Percentiles rank a stretch among this genome's conserved stretches.
These are phyloP conservation scores for Colletotrichum spinosum DNA, from an alignment of 2,329 filamentous ascomycete genomes.

Conservation along the genomic window DNA sequence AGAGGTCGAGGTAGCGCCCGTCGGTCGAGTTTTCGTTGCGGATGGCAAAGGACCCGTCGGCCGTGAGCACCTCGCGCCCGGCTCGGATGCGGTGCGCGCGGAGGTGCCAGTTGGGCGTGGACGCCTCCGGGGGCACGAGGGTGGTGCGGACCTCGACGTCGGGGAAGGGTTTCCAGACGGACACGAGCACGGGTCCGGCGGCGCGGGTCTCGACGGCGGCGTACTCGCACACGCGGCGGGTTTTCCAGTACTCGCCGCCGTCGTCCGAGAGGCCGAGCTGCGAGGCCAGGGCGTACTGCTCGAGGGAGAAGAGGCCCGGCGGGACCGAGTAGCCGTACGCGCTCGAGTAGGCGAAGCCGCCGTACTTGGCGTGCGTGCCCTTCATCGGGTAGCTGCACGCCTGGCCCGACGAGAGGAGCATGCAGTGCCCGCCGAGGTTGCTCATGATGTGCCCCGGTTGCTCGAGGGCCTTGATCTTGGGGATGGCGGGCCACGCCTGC, in stretches of 20 bases:
- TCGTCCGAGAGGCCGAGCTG: constrained; percentile 83
- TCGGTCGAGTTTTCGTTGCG: constrained; percentile 62
- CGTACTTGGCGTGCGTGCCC: constrained; percentile 85
- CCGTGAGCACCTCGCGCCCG: constrained; percentile 73
- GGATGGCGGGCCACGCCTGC: constrained; percentile 65
- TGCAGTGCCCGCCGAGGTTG: constrained; percentile 78
- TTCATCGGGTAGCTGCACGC: constrained; percentile 87
- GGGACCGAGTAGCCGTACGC: constrained; percentile 83
- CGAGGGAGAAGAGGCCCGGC: constrained; percentile 79
- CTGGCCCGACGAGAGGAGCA: constrained; percentile 81
- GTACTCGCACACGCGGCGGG: constrained; percentile 75
- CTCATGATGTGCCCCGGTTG: constrained; percentile 81
- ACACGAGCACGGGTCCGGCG: constrained; percentile 70
- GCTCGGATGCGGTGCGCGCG: constrained; percentile 72
- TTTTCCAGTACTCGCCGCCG: constrained; percentile 82
- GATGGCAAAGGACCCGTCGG: constrained; percentile 81
- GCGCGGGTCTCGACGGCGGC: constrained; percentile 69
- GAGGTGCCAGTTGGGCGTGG: constrained; percentile 76
- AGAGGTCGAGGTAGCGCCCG: constrained; percentile 63
- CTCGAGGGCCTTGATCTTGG: constrained; percentile 68
- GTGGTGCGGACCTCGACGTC: constrained; percentile 76
- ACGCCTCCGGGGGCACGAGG: constrained; percentile 70
- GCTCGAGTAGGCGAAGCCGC: constrained; percentile 81
- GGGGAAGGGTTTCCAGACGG: constrained; percentile 76
- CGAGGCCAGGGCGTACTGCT: constrained; percentile 81